Base-by-base conservation (phyloP, 2,329 filamentous ascomycete genomes). In the Penicillium concentricum region DNA sequence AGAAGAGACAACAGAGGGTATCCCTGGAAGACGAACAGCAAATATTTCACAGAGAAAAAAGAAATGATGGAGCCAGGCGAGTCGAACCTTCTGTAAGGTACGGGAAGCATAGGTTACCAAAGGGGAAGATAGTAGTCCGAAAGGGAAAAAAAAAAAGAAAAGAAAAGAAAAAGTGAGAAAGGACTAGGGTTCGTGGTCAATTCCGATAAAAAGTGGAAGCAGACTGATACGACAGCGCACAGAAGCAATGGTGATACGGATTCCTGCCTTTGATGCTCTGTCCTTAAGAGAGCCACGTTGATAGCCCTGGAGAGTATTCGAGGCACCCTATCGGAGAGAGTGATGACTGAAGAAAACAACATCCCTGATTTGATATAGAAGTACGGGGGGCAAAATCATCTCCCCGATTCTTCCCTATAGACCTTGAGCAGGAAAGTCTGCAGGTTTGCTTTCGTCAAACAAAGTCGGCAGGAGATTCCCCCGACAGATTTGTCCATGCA, bases 1-100 rank as follows among this genome's bases (percentile, higher is more conserved):
- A 56, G 56, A 51, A 56, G 56, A 62, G 54, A 59, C 54, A 62
- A 61, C 53, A 61, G 61, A 68, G 57, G 61, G 54, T 55, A 69
- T 65, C 64, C 66, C 60, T 65, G 66, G 57, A 61, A 48, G 54
- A 54, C 41, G 34, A 61, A 62, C 62, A 63, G 64, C 58, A 61
- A 63, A 64, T 61, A 67, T 67, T 61, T 54, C 62, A 67, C 64
- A 64, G 59, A 53, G 51, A 64, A 61, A 61, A 62, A 65, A 66
- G 54, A 62, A 66, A 67, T 15, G 34, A 49, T 49, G 41, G 50
- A 60, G 53, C 54, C 48, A 61, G 55, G 35, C 57, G 43, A 58
- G 51, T 64, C 59, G 46, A 66, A 59, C 55, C 53, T 58, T 64
- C 64, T 64, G 64, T 67, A 55, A 67, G 64, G 64, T 66, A 67